phyloP scores from a whole-genome alignment of 129 eudicot genomes.

The Calendula officinalis region DNA sequence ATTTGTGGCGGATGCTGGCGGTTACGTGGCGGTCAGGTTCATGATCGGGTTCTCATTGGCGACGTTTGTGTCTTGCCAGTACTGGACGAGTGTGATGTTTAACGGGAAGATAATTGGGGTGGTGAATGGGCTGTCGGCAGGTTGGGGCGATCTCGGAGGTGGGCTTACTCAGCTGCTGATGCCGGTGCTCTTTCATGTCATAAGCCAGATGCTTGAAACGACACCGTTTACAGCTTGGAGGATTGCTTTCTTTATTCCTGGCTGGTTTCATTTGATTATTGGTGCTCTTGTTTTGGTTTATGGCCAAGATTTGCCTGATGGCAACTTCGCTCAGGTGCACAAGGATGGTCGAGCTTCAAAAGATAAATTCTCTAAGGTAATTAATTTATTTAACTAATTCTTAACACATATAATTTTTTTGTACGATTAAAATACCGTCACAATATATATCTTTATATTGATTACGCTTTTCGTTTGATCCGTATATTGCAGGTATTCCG shows the following conservation, averaged over 20 bases:
- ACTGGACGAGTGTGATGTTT: constrained; percentile 51
- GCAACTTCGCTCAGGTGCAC: constrained; percentile 35
- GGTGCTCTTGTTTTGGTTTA: constrained; percentile 33
- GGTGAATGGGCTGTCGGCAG: constrained; percentile 46
- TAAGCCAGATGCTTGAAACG: constrained; percentile 17
- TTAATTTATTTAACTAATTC: neutral
- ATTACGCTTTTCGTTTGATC: neutral
- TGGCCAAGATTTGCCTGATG: constrained; percentile 53
- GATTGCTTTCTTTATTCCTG: constrained; percentile 43
- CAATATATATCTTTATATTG: neutral
- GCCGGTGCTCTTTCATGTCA: constrained; percentile 33
- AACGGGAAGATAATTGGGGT: constrained; percentile 39
- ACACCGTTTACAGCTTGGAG: constrained; percentile 42
- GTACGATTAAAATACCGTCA: neutral
- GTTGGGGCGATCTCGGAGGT: constrained; percentile 47
- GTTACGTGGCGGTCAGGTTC: constrained; percentile 38
- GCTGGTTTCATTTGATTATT: constrained; percentile 29
- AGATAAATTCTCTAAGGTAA: constrained; percentile 38
- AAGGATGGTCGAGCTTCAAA: constrained; percentile 34
- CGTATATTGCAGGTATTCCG: constrained; percentile 21
- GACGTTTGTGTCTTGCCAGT: too few relatives aligned
- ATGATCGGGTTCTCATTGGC: constrained; percentile 26
- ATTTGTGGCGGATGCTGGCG: constrained; percentile 27
- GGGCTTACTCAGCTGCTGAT: constrained; percentile 44
- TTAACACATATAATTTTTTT: too few relatives aligned